A percentile compares a stretch with the other conserved stretches of the same genome.
Evolutionary conservation across 164 flowering plant species (phyloP).

Genomic region (Saururus chinensis): DNA sequence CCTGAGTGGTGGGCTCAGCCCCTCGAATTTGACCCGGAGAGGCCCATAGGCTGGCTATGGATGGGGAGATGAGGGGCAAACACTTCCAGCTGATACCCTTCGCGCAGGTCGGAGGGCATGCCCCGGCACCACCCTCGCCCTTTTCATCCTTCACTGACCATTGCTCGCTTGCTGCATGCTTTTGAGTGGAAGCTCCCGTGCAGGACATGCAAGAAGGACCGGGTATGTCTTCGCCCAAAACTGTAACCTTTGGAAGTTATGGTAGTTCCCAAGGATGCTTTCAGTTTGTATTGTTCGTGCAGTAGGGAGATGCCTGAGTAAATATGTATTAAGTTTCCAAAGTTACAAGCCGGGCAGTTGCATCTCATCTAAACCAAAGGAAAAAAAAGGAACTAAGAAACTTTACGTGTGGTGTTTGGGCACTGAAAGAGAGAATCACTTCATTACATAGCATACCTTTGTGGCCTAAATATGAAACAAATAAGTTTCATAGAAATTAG

Average conservation of each 20-base stretch:
- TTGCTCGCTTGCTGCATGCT: neutral
- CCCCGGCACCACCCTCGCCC: neutral
- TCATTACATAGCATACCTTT: no score
- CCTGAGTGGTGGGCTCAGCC: neutral
- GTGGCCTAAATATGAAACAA: no score
- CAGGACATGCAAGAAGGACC: neutral
- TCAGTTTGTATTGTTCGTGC: neutral
- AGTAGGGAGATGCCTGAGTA: no score
- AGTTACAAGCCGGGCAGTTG: no score
- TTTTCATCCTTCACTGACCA: neutral
- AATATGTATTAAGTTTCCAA: no score
- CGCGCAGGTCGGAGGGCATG: conserved; percentile 1
- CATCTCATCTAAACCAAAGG: no score
- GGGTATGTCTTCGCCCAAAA: neutral
- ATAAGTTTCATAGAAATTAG: no score
- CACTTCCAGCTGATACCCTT: neutral
- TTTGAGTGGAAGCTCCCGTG: neutral
- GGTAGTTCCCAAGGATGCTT: neutral
- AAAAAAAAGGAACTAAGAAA: no score
- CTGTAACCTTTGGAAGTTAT: neutral
- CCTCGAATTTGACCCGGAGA: neutral
- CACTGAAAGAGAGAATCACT: no score
- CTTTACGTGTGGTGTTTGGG: no score
- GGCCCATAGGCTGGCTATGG: neutral
- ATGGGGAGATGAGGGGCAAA: neutral